phyloP scores from a whole-genome alignment of 139 green algal genomes.

The Haematococcus sp. region DNA sequence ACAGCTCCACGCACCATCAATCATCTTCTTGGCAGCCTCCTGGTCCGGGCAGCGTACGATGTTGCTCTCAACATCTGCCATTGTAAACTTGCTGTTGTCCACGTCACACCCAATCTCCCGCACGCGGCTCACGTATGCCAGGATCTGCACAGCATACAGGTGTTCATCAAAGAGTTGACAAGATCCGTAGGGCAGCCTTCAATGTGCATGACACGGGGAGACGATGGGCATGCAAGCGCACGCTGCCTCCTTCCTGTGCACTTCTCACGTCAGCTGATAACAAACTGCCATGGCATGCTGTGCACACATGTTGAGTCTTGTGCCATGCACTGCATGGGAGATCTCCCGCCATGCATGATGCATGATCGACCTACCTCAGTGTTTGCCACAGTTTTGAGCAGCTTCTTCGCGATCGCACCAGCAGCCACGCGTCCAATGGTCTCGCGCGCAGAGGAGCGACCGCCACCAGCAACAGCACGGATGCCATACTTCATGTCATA shows the following conservation, averaged over 20 bases:
- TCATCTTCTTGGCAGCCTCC: slow-evolving; percentile 85
- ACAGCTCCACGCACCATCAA: slow-evolving; percentile 66
- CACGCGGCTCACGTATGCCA: slow-evolving; percentile 91
- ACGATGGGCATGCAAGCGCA: too few species aligned
- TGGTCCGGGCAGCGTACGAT: slow-evolving; percentile 94
- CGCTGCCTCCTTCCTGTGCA: too few species aligned
- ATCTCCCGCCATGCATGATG: not conserved
- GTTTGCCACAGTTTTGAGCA: slow-evolving; percentile 74
- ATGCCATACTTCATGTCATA: slow-evolving; percentile 99
- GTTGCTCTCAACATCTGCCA: slow-evolving; percentile 93
- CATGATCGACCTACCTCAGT: slow-evolving; percentile 63
- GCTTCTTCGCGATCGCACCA: slow-evolving; percentile 96
- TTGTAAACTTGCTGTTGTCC: slow-evolving; percentile 73
- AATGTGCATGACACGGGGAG: too few species aligned
- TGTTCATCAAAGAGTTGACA: too few species aligned
- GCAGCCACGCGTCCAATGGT: slow-evolving; percentile 97
- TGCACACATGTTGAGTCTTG: too few species aligned
- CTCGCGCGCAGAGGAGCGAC: slow-evolving; percentile 90
- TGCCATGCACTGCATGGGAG: too few species aligned
- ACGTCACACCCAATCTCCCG: slow-evolving; percentile 74
- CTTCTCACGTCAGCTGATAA: too few species aligned
- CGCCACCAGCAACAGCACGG: slow-evolving; percentile 92
- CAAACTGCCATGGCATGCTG: too few species aligned
- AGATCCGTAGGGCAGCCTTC: too few species aligned
- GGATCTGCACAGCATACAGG: slow-evolving; percentile 56